phyloP scores from a whole-genome alignment of 768 basidiomycete species.

The Roridomyces roridus region DNA sequence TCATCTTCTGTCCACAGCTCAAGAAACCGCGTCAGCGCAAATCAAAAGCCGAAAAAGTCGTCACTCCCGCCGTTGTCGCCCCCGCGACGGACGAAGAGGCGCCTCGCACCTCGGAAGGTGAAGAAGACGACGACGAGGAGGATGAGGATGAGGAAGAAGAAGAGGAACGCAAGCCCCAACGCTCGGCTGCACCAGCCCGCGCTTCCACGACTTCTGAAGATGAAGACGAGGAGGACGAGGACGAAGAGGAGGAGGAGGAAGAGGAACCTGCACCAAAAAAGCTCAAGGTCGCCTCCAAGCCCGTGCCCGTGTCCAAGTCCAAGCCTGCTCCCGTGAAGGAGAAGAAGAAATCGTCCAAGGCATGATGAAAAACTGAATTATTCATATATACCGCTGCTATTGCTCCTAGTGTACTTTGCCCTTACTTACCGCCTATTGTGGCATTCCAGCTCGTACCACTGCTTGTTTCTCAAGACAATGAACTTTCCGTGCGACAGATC shows the following conservation, averaged over 20 bases:
- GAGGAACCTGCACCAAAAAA: too few relatives aligned
- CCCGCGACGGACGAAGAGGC: constrained; percentile 39
- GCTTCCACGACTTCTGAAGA: too few relatives aligned
- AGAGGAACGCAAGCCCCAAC: too few relatives aligned
- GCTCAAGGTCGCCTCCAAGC: too few relatives aligned
- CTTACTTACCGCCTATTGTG: neutral
- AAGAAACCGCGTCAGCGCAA: constrained; percentile 37
- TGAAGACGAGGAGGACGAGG: neutral
- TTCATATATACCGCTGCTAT: constrained; percentile 26
- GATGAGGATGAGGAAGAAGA: constrained; percentile 32
- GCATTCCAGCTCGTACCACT: too few relatives aligned
- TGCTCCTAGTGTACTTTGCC: constrained; percentile 2
- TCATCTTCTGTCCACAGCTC: constrained; percentile 27
- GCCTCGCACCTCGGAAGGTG: constrained; percentile 1
- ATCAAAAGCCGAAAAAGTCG: constrained; percentile 32
- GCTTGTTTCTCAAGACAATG: too few relatives aligned
- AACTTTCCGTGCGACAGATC: too few relatives aligned
- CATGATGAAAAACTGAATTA: constrained; percentile 24
- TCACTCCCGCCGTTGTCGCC: constrained; percentile 30
- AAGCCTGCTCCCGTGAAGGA: constrained; percentile 28
- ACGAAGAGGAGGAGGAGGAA: constrained; percentile 21
- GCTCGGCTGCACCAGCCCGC: too few relatives aligned
- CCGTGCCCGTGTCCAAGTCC: constrained; percentile 27
- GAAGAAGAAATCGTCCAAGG: constrained; percentile 38
- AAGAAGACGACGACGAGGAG: constrained; percentile 7